Evolutionary conservation across 768 basidiomycete genomes (phyloP), one percentile per base, ranked within the genome.

Genomic region (Rhodotorula taiwanensis): DNA sequence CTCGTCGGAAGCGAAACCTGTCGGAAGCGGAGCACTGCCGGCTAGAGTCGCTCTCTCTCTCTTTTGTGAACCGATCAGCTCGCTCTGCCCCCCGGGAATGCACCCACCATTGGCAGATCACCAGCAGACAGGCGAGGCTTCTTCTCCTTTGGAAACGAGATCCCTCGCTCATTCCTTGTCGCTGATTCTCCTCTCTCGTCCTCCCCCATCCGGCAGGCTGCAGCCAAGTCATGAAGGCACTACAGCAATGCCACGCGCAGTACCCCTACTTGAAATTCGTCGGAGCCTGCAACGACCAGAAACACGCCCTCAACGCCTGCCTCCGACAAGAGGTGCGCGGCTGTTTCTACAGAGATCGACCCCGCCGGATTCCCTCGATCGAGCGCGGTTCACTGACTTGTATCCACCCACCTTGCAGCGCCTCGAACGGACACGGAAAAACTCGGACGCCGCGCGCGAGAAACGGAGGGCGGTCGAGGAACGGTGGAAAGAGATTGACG

Each of bases 31-130:
- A n/a, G n/a, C n/a, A n/a, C n/a, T n/a, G n/a, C n/a, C n/a, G n/a
- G n/a, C n/a, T n/a, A n/a, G n/a, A n/a, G n/a, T n/a, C n/a, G n/a
- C n/a, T n/a, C n/a, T n/a, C n/a, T n/a, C n/a, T n/a, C n/a, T n/a
- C n/a, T n/a, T n/a, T n/a, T n/a, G n/a, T n/a, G n/a, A n/a, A n/a
- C n/a, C n/a, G n/a, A n/a, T n/a, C n/a, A n/a, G n/a, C n/a, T n/a
- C n/a, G n/a, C 36, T 25, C 20, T 30, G 15, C 49, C 7, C 18
- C 49, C 14, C 23, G 33, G 33, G 13, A 4, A 64, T 67, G 66
- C 66, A 67, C 27, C 66, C 66, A 1, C 66, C 60, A 1, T 25
- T 67, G 11, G 60, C 66, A 55, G 60, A 67, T 1, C 66, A 67
- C 55, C 66, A 62, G 52, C 66, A 67, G 45, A 43, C 58, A 14